Conservation (phyloP, 2,329 filamentous ascomycete genomes). For the Penicillium sp. region DNA sequence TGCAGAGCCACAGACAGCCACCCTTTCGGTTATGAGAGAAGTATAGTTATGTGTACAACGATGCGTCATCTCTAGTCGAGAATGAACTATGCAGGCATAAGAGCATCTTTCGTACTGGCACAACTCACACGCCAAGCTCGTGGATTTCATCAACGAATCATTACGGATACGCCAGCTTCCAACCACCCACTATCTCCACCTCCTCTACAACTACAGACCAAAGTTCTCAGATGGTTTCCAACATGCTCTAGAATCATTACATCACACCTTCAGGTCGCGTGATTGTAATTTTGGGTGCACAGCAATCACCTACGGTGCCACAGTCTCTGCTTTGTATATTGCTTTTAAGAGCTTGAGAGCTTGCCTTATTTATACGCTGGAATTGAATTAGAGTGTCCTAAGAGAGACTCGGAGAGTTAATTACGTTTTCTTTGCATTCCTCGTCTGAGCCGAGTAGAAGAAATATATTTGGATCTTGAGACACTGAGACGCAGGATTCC, state of each 20-base stretch:
- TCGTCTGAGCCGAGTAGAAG: no score
- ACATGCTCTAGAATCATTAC: slow-evolving; percentile 14
- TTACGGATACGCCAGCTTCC: slow-evolving; percentile 19
- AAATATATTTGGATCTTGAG: background rate
- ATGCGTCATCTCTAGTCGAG: background rate
- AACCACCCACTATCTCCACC: slow-evolving; percentile 15
- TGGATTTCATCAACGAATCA: slow-evolving; percentile 13
- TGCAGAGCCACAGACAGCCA: slow-evolving; percentile 23
- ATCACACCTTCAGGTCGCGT: slow-evolving; percentile 20
- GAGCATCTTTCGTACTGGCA: background rate
- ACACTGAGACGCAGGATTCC: background rate
- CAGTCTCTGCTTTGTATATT: slow-evolving; percentile 4
- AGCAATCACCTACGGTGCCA: slow-evolving; percentile 27
- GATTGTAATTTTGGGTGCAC: slow-evolving; percentile 25
- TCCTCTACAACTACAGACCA: slow-evolving; percentile 20
- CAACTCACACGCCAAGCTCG: background rate
- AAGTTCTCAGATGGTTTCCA: slow-evolving; percentile 17
- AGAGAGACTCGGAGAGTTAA: no score
- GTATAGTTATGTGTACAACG: background rate
- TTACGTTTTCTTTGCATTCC: no score
- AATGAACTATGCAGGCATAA: background rate
- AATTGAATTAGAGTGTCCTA: background rate
- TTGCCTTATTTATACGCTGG: slow-evolving; percentile 12
- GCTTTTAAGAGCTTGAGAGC: slow-evolving; percentile 1
- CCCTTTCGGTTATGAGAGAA: no score